A percentile compares a stretch with the other conserved stretches of the same genome.
phyloP scores from a whole-genome alignment of 176 grass and related monocot genomes.

The Coix lacrymajobi region DNA sequence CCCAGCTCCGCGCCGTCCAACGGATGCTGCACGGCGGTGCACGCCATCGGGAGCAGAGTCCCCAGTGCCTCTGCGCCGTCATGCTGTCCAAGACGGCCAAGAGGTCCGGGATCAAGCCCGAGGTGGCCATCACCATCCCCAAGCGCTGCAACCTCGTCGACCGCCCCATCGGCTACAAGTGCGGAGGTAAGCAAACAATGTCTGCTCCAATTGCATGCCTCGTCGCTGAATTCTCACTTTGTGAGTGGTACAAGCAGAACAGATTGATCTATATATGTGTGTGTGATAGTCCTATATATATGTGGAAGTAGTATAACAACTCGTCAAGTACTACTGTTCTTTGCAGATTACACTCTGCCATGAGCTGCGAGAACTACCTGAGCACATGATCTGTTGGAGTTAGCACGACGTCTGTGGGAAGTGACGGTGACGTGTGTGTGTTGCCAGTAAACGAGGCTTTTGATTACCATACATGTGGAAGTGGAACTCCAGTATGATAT shows the following conservation, averaged over 20 bases:
- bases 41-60: slow-evolving; percentile 53
- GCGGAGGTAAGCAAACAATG: slow-evolving; percentile 31
- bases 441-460: background rate
- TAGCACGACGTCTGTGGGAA: background rate
- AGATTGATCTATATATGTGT: no score
- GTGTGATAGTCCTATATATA: background rate
- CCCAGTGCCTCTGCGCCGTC: slow-evolving; percentile 66
- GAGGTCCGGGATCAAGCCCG: slow-evolving; percentile 57
- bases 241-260: background rate
- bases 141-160: slow-evolving; percentile 67
- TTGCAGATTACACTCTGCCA: slow-evolving; percentile 42
- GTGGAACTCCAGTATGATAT: background rate
- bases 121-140: slow-evolving; percentile 63
- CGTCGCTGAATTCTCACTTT: background rate
- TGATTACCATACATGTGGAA: background rate
- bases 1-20: slow-evolving; percentile 22
- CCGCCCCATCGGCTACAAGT: slow-evolving; percentile 67
- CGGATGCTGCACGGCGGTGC: slow-evolving; percentile 51
- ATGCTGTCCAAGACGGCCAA: slow-evolving; percentile 57
- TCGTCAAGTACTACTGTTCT: no score
- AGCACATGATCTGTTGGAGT: background rate
- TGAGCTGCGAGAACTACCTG: slow-evolving; percentile 4
- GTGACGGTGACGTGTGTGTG: background rate
- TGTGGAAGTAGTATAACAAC: no score
- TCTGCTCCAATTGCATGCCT: background rate